A percentile compares a stretch with the other conserved stretches of the same genome.
Evolutionary conservation across 768 basidiomycete species (phyloP).

Genomic region (Tylopilus rubrobrunneus): DNA sequence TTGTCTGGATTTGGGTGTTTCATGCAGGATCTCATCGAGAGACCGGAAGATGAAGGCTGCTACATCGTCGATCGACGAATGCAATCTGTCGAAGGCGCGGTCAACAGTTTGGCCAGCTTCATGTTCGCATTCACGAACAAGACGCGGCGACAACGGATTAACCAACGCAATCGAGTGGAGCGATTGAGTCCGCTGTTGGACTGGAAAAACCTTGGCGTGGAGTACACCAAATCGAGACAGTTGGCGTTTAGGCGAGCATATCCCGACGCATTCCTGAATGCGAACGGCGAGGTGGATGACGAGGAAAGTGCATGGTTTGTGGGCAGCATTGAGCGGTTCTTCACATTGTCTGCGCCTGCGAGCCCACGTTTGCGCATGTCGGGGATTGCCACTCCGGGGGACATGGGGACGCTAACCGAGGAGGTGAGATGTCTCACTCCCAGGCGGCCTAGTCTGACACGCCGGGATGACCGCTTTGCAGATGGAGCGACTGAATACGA

Average conservation of each 20-base stretch:
- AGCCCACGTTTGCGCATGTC: constrained; percentile 73
- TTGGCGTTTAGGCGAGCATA: constrained; percentile 90
- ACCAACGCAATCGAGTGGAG: constrained; percentile 97
- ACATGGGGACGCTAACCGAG: constrained; percentile 86
- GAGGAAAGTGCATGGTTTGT: constrained; percentile 36
- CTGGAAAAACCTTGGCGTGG: constrained; percentile 97
- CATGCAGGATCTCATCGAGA: constrained; percentile 97
- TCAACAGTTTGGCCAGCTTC: constrained; percentile 71
- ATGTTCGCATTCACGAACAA: constrained; percentile 77
- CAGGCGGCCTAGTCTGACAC: background rate
- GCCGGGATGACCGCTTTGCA: constrained; percentile 21
- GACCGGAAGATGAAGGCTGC: constrained; percentile 90
- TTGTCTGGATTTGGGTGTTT: constrained; percentile 97
- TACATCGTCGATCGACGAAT: constrained; percentile 93
- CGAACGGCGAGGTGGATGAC: constrained; percentile 47
- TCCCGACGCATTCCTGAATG: constrained; percentile 84
- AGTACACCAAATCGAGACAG: constrained; percentile 94
- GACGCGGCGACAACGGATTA: constrained; percentile 94
- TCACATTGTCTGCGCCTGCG: constrained; percentile 76
- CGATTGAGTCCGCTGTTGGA: constrained; percentile 89
- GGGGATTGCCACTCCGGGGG: constrained; percentile 89
- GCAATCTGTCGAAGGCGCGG: constrained; percentile 88
- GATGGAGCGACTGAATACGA: constrained; percentile 88
- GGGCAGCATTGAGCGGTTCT: constrained; percentile 62
- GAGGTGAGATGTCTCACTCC: constrained; percentile 45